phyloP scores from a whole-genome alignment of 169 alveolate genomes.

The Eimeria maxima region DNA sequence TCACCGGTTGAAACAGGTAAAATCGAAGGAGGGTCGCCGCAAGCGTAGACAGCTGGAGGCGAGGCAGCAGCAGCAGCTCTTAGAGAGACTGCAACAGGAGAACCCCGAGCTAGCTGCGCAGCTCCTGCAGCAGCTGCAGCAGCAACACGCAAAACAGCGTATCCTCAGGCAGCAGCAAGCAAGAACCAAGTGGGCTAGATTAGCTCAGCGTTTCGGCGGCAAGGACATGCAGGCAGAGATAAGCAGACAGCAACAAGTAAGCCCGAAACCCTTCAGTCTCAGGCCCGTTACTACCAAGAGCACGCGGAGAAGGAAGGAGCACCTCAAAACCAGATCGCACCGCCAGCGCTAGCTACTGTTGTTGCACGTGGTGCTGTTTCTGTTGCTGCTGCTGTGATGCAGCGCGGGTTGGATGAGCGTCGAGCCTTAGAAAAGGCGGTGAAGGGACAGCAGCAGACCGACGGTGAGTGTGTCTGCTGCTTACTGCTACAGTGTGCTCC shows the following conservation, averaged over 20 bases:
- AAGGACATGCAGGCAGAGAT: slow-evolving; percentile 47
- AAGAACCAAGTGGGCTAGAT: slow-evolving; percentile 78
- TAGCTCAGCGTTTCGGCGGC: slow-evolving; percentile 84
- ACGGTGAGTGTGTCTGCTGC: neutral
- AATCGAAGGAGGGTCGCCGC: slow-evolving; percentile 75
- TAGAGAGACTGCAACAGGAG: slow-evolving; percentile 82
- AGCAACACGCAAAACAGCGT: slow-evolving; percentile 82
- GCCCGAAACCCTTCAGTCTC: neutral
- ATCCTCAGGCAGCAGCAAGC: slow-evolving; percentile 78
- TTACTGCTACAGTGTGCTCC: neutral
- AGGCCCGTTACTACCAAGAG: neutral
- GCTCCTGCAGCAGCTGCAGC: slow-evolving; percentile 78
- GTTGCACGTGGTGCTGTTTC: slow-evolving; percentile 44
- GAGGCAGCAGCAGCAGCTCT: slow-evolving; percentile 81
- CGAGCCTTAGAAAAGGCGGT: slow-evolving; percentile 24
- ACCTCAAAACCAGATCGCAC: neutral
- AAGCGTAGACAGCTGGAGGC: slow-evolving; percentile 70
- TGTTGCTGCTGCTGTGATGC: neutral
- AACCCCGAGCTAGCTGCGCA: slow-evolving; percentile 83
- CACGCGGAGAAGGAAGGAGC: neutral
- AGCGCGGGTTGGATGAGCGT: slow-evolving; percentile 47
- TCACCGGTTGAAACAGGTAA: slow-evolving; percentile 75
- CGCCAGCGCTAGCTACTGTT: slow-evolving; percentile 21
- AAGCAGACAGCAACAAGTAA: slow-evolving; percentile 88
- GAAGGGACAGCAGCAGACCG: slow-evolving; percentile 56